These are phyloP conservation scores for Multifurca ochricompacta DNA, from an alignment of 768 basidiomycete species.

Conservation along the genomic window DNA sequence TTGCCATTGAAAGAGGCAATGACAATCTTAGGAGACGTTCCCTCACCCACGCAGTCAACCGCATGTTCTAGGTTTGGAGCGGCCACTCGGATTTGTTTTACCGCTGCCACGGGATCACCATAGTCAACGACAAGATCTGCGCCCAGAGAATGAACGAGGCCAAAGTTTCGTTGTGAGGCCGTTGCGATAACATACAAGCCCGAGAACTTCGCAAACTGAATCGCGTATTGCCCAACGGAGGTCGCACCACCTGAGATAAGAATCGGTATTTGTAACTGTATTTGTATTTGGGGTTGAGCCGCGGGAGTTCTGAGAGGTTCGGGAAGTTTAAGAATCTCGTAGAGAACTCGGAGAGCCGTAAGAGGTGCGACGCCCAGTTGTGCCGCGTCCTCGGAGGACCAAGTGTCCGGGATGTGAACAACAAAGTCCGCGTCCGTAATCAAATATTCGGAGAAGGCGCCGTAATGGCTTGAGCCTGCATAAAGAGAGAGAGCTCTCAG, in stretches of 20 bases:
- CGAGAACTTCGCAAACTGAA: slow-evolving; percentile 27
- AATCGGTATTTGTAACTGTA: slow-evolving; percentile 21
- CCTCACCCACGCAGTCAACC: background rate
- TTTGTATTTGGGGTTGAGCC: background rate
- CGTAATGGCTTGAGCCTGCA: slow-evolving; percentile 16
- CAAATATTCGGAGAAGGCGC: slow-evolving; percentile 27
- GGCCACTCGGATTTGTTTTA: slow-evolving; percentile 11
- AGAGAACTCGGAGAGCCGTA: slow-evolving; percentile 17
- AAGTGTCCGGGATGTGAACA: slow-evolving; percentile 14
- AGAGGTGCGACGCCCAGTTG: slow-evolving; percentile 15
- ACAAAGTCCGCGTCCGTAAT: slow-evolving; percentile 22
- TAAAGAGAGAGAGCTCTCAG: background rate
- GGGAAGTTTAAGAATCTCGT: slow-evolving; percentile 3
- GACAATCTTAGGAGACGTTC: background rate
- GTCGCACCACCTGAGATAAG: slow-evolving; percentile 28
- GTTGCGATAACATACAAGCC: slow-evolving; percentile 31
- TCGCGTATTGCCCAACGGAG: slow-evolving; percentile 30
- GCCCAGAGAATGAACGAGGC: slow-evolving; percentile 31
- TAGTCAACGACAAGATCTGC: slow-evolving; percentile 31
- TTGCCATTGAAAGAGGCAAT: background rate
- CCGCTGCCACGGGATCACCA: slow-evolving; percentile 13
- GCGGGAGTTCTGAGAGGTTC: background rate
- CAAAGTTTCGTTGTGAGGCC: slow-evolving; percentile 31
- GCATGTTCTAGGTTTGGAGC: background rate
- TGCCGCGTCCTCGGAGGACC: slow-evolving; percentile 18